These are phyloP conservation scores for Kuraishia ogatae DNA, from an alignment of 805 yeast genomes.

Conservation along the genomic window DNA sequence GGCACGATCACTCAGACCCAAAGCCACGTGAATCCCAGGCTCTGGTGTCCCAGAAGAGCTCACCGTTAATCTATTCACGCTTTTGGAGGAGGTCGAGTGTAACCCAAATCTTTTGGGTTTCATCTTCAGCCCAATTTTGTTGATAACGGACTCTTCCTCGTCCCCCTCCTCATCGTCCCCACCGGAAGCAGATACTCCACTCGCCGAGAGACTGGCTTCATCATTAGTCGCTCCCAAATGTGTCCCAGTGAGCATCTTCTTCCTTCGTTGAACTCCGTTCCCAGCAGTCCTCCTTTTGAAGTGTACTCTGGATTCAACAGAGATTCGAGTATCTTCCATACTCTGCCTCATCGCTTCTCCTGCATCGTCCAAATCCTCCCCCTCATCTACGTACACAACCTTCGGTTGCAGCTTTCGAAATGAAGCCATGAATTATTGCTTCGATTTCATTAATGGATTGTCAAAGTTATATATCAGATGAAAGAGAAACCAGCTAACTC, in stretches of 20 bases:
- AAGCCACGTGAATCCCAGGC: neutral
- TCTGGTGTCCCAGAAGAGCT: neutral
- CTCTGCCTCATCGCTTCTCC: neutral
- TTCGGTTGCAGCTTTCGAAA: neutral
- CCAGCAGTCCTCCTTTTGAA: neutral
- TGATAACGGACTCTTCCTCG: neutral
- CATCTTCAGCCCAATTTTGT: slow-evolving; percentile 3
- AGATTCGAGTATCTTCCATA: neutral
- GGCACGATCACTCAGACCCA: too few relatives aligned
- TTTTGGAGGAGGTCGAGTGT: neutral
- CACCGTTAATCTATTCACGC: neutral
- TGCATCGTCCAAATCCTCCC: neutral
- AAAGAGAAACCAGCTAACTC: too few relatives aligned
- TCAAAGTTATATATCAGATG: too few relatives aligned
- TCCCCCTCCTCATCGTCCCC: slow-evolving; percentile 4
- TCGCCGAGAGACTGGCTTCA: neutral
- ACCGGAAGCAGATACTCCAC: neutral
- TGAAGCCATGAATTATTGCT: neutral
- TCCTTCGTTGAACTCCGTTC: neutral
- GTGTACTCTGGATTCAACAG: neutral
- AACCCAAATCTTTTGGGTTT: neutral
- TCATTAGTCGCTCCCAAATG: neutral
- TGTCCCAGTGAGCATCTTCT: neutral
- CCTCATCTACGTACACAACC: neutral
- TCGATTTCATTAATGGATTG: too few relatives aligned